phyloP scores from a whole-genome alignment of 257 asterid genomes.

The Solanum arcanum region DNA sequence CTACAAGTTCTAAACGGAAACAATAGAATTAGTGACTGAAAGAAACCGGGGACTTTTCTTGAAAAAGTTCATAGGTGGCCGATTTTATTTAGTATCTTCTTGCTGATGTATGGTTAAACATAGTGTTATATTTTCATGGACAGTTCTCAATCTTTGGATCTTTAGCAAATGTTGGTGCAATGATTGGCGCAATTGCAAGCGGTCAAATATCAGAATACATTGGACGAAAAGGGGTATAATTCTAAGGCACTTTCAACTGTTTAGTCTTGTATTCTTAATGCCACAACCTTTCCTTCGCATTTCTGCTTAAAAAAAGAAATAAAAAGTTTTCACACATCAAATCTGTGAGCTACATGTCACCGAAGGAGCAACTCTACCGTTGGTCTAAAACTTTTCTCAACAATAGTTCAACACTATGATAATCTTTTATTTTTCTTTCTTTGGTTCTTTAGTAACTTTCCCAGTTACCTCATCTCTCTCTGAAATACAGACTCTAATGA shows the following conservation, averaged over 20 bases:
- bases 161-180: constrained; percentile 83
- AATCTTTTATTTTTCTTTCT: background rate
- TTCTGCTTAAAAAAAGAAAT: background rate
- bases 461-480: background rate
- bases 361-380: background rate
- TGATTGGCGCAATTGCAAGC: constrained; percentile 89
- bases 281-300: background rate
- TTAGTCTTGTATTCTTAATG: background rate
- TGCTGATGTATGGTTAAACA: background rate
- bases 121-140: background rate
- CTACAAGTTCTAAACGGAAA: background rate
- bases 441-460: background rate
- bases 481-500: constrained; percentile 68
- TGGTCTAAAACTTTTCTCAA: background rate
- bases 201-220: constrained; percentile 83
- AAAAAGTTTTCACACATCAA: background rate
- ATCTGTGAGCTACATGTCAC: background rate
- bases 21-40: background rate
- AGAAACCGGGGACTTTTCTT: background rate
- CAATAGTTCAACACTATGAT: background rate
- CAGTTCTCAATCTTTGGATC: constrained; percentile 88
- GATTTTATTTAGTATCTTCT: background rate
- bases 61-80: background rate
- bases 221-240: constrained; percentile 85
- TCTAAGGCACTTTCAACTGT: background rate